Conservation (phyloP, 2,329 filamentous ascomycete species). For the Elsinoe ampelina region DNA sequence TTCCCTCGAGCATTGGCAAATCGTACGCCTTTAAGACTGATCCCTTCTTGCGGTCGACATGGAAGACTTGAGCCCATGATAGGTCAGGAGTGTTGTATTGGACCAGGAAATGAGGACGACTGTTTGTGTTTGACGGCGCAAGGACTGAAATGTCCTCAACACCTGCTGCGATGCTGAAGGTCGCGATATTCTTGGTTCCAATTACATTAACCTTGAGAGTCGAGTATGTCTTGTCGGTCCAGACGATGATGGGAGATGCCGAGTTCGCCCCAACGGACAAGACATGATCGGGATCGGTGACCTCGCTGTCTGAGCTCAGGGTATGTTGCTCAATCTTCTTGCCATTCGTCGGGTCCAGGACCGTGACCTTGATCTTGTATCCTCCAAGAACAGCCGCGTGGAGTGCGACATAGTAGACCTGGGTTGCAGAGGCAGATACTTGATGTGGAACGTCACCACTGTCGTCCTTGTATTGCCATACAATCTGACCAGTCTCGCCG, state of each 20-base stretch:
- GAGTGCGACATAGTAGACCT: conserved; percentile 66
- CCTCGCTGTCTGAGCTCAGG: conserved; percentile 65
- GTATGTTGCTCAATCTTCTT: conserved; percentile 61
- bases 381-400: conserved; percentile 57
- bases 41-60: conserved; percentile 62
- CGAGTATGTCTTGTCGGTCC: conserved; percentile 55
- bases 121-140: conserved; percentile 61
- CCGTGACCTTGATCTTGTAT: conserved; percentile 66
- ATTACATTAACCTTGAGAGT: conserved; percentile 65
- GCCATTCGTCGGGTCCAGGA: conserved; percentile 64
- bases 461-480: conserved; percentile 68
- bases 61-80: conserved; percentile 79
- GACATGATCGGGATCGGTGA: conserved; percentile 55
- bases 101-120: conserved; percentile 73
- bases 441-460: conserved; percentile 66
- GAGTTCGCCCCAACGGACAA: conserved; percentile 69
- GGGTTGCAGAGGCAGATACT: conserved; percentile 58
- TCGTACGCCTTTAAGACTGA: conserved; percentile 69
- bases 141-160: conserved; percentile 55
- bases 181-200: conserved; percentile 36
- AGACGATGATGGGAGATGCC: conserved; percentile 63
- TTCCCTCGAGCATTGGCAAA: conserved; percentile 60
- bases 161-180: conserved; percentile 33
- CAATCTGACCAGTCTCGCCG: conserved; percentile 59
- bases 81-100: conserved; percentile 62